These are phyloP conservation scores for Solanum hybrid DNA, from an alignment of 305 asterid species.

Conservation along the genomic window DNA sequence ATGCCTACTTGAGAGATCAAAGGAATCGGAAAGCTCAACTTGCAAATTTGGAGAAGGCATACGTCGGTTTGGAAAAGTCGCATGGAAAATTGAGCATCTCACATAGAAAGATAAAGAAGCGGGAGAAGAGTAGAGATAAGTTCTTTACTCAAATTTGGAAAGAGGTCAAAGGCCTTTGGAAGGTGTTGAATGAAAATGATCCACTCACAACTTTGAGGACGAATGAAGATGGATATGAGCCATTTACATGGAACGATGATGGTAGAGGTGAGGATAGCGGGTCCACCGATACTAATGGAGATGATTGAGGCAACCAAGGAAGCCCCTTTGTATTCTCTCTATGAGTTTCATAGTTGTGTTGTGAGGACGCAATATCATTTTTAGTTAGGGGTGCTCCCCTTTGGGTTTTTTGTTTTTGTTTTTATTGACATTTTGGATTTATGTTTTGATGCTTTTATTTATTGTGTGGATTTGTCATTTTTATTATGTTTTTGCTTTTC, in stretches of 20 bases:
- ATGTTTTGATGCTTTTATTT: background rate
- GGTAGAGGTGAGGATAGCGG: background rate
- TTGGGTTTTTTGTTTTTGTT: background rate
- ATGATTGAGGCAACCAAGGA: background rate
- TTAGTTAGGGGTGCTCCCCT: background rate
- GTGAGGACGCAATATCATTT: background rate
- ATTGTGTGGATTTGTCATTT: background rate
- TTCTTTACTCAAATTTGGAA: background rate
- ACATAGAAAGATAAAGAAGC: too few relatives aligned
- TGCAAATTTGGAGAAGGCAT: background rate
- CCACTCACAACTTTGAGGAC: background rate
- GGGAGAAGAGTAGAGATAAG: background rate
- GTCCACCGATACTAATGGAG: background rate
- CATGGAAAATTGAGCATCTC: background rate
- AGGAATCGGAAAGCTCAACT: background rate
- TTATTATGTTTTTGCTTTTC: background rate
- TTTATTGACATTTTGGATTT: background rate
- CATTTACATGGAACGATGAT: background rate
- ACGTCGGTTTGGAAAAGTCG: background rate
- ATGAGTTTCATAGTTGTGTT: background rate
- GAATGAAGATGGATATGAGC: background rate
- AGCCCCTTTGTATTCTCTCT: background rate
- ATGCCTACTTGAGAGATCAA: background rate
- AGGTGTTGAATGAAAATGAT: background rate
- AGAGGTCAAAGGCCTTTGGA: background rate